These are phyloP conservation scores for Colletotrichum noveboracense DNA, from an alignment of 2,329 filamentous ascomycete species.

Conservation along the genomic window DNA sequence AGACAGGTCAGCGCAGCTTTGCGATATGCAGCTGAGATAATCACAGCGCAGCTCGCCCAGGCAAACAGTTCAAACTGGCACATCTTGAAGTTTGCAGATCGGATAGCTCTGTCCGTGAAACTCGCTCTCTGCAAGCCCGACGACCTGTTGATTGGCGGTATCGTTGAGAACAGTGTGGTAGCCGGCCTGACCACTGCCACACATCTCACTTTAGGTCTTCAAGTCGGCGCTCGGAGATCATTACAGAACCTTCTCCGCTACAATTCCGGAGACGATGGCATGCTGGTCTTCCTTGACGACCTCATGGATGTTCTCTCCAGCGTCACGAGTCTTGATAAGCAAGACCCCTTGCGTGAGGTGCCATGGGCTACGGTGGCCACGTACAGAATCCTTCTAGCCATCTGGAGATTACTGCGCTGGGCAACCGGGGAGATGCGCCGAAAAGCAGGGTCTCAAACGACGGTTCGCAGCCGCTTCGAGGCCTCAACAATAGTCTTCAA, in stretches of 20 bases:
- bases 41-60: slow-evolving; percentile 9
- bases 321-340: slow-evolving; percentile 9
- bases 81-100: slow-evolving; percentile 31
- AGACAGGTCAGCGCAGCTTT: slow-evolving; percentile 31
- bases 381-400: slow-evolving; percentile 32
- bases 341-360: slow-evolving; percentile 26
- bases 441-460: slow-evolving; percentile 20
- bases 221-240: slow-evolving; percentile 31
- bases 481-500: slow-evolving; percentile 29
- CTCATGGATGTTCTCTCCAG: slow-evolving; percentile 24
- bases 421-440: slow-evolving; percentile 29
- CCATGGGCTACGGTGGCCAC: slow-evolving; percentile 34
- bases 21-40: slow-evolving; percentile 24
- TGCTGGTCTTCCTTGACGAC: slow-evolving; percentile 33
- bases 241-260: slow-evolving; percentile 26
- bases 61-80: slow-evolving; percentile 18
- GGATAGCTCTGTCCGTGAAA: slow-evolving; percentile 29
- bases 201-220: slow-evolving; percentile 30
- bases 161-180: slow-evolving; percentile 35
- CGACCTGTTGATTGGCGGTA: slow-evolving; percentile 36
- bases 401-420: slow-evolving; percentile 33
- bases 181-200: slow-evolving; percentile 35
- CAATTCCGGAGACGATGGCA: slow-evolving; percentile 29
- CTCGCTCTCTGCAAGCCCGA: slow-evolving; percentile 36
- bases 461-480: slow-evolving; percentile 25